Conservation (phyloP, 805 yeast genomes). For the Metschnikowia rubicola region DNA sequence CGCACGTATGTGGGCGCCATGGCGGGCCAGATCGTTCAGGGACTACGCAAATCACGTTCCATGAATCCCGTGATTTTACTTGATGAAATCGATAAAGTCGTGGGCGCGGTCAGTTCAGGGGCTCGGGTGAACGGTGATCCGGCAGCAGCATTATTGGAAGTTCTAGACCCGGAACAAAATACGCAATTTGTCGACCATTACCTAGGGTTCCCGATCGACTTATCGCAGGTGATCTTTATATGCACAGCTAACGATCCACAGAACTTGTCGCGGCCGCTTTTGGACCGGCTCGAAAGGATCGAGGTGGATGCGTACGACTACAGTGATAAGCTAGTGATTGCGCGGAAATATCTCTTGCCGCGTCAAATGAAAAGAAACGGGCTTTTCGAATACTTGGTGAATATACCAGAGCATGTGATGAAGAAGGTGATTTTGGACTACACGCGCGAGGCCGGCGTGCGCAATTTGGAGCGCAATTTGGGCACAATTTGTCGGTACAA, state of each 20-base stretch:
- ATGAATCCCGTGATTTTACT: slow-evolving; percentile 81
- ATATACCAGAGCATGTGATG: slow-evolving; percentile 52
- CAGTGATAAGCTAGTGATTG: slow-evolving; percentile 72
- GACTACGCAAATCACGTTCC: slow-evolving; percentile 67
- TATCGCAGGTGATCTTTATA: slow-evolving; percentile 75
- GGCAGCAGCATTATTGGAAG: slow-evolving; percentile 83
- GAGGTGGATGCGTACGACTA: slow-evolving; percentile 77
- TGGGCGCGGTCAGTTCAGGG: slow-evolving; percentile 47
- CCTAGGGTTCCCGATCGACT: slow-evolving; percentile 79
- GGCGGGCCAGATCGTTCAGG: slow-evolving; percentile 81
- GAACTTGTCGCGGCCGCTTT: slow-evolving; percentile 68
- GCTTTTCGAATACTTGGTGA: slow-evolving; percentile 43
- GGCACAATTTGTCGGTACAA: slow-evolving; percentile 77
- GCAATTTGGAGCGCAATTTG: slow-evolving; percentile 70
- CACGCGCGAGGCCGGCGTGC: slow-evolving; percentile 83
- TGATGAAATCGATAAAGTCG: slow-evolving; percentile 82
- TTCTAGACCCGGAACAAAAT: slow-evolving; percentile 88
- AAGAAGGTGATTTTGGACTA: slow-evolving; percentile 61
- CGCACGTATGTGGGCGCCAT: slow-evolving; percentile 89
- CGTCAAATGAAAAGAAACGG: slow-evolving; percentile 73
- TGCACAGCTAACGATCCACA: slow-evolving; percentile 83
- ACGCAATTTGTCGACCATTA: slow-evolving; percentile 74
- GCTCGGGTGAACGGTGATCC: slow-evolving; percentile 74
- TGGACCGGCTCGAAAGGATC: slow-evolving; percentile 82
- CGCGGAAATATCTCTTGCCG: slow-evolving; percentile 64